Evolutionary conservation across 805 yeast species (phyloP).

Genomic region (Yamadazyma scolyti): DNA sequence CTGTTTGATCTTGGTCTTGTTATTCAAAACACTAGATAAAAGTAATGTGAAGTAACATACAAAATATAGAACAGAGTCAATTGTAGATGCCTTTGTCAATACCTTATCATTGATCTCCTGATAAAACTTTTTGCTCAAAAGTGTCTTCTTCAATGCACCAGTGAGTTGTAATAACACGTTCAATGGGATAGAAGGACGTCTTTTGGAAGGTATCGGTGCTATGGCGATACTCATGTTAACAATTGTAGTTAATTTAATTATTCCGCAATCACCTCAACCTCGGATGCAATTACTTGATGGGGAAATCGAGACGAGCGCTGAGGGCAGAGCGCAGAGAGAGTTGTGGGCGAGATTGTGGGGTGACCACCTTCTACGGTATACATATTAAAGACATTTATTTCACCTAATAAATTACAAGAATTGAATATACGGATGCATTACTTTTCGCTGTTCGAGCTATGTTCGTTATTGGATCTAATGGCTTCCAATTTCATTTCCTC

Average conservation of each 20-base stretch:
- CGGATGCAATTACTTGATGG: slow-evolving; percentile 2
- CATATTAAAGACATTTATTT: slow-evolving; percentile 1
- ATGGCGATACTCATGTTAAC: slow-evolving; percentile 13
- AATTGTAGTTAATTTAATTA: background rate
- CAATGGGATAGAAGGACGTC: slow-evolving; percentile 12
- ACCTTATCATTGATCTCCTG: slow-evolving; percentile 39
- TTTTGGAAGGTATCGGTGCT: slow-evolving; percentile 13
- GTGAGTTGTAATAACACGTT: slow-evolving; percentile 24
- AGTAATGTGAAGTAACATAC: slow-evolving; percentile 40
- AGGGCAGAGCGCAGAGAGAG: too few species aligned
- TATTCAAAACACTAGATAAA: slow-evolving; percentile 32
- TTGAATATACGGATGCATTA: background rate
- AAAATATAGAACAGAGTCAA: slow-evolving; percentile 39
- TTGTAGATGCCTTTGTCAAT: slow-evolving; percentile 26
- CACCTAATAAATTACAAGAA: slow-evolving; percentile 3
- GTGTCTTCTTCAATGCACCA: slow-evolving; percentile 24
- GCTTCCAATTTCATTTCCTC: slow-evolving; percentile 27
- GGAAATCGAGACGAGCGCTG: too few species aligned
- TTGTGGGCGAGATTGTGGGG: background rate
- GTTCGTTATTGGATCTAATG: slow-evolving; percentile 12
- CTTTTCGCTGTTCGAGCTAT: slow-evolving; percentile 1
- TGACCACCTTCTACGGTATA: background rate
- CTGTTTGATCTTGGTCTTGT: slow-evolving; percentile 28
- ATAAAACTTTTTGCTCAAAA: slow-evolving; percentile 37
- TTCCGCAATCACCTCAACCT: slow-evolving; percentile 5